Percentiles rank a stretch among this genome's conserved stretches.
phyloP scores from a whole-genome alignment of 2,329 filamentous ascomycete species.

The Fusarium domesticum region DNA sequence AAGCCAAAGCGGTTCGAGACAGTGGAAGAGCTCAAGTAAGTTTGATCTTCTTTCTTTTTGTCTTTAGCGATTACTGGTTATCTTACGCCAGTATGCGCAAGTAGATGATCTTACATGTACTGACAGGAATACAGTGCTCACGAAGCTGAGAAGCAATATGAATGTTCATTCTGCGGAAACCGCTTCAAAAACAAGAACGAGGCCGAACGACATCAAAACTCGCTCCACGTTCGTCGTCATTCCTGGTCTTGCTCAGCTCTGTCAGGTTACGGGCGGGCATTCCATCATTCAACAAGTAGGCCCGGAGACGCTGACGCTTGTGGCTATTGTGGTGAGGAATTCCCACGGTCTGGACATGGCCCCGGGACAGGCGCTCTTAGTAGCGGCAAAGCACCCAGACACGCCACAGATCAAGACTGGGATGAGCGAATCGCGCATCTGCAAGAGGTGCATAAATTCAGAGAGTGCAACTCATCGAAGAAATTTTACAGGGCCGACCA shows the following conservation, averaged over 20 bases:
- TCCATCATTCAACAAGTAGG: slow-evolving; percentile 72
- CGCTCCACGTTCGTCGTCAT: slow-evolving; percentile 84
- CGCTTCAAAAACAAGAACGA: slow-evolving; percentile 99
- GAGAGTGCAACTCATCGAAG: slow-evolving; percentile 96
- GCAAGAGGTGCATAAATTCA: slow-evolving; percentile 90
- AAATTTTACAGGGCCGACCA: slow-evolving; percentile 98
- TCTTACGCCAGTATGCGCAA: slow-evolving; percentile 6
- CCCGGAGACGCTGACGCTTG: slow-evolving; percentile 74
- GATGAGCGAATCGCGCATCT: slow-evolving; percentile 82
- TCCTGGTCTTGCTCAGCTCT: slow-evolving; percentile 97
- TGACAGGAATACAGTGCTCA: slow-evolving; percentile 60
- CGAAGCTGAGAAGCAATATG: slow-evolving; percentile 94
- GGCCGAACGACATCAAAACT: slow-evolving; percentile 93
- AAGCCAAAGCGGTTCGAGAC: slow-evolving; percentile 23
- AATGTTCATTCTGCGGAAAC: slow-evolving; percentile 87
- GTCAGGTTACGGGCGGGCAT: slow-evolving; percentile 72
- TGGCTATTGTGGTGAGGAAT: slow-evolving; percentile 94
- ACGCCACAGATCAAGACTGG: slow-evolving; percentile 80
- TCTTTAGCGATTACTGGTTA: slow-evolving; percentile 4
- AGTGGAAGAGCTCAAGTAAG: slow-evolving; percentile 66
- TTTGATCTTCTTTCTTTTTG: background rate
- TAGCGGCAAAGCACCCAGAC: slow-evolving; percentile 38
- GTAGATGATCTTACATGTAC: slow-evolving; percentile 10
- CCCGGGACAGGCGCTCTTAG: slow-evolving; percentile 33
- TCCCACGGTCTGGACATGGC: slow-evolving; percentile 52